Conservation (phyloP, 2,329 filamentous ascomycete genomes). For the Aspergillus aculeatinus region DNA sequence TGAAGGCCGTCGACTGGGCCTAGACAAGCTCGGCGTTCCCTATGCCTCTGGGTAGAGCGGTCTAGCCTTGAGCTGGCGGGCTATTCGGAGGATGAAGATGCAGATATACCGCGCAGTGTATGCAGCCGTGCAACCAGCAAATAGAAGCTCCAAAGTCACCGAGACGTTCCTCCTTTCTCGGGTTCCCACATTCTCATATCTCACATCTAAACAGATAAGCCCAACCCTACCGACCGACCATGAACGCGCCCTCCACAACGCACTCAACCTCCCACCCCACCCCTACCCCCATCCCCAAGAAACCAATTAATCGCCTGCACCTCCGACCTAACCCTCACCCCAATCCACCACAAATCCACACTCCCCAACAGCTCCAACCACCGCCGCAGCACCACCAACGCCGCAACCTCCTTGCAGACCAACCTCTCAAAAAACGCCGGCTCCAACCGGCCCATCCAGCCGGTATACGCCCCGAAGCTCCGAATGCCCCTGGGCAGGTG, state of each 20-base stretch:
- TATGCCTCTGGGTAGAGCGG: not conserved
- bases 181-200: too few species aligned
- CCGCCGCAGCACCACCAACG: conserved; percentile 35
- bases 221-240: too few species aligned
- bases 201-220: too few species aligned
- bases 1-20: too few species aligned
- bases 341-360: conserved; percentile 31
- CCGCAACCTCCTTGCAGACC: conserved; percentile 31
- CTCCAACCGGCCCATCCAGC: conserved; percentile 37
- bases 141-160: too few species aligned
- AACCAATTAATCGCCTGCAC: conserved; percentile 40
- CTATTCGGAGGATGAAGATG: too few species aligned
- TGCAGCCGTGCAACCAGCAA: too few species aligned
- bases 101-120: too few species aligned
- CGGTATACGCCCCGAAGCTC: conserved; percentile 28
- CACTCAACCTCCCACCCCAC: not conserved
- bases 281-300: conserved; percentile 29
- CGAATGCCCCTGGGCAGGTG: conserved; percentile 17
- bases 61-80: not conserved
- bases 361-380: conserved; percentile 35
- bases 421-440: conserved; percentile 31
- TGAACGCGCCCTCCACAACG: not conserved
- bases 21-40: too few species aligned
- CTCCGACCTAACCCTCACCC: conserved; percentile 32
- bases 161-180: too few species aligned